Conservation (phyloP, 1,139 yeast genomes). For the Geotrichum cucujoidarum region DNA sequence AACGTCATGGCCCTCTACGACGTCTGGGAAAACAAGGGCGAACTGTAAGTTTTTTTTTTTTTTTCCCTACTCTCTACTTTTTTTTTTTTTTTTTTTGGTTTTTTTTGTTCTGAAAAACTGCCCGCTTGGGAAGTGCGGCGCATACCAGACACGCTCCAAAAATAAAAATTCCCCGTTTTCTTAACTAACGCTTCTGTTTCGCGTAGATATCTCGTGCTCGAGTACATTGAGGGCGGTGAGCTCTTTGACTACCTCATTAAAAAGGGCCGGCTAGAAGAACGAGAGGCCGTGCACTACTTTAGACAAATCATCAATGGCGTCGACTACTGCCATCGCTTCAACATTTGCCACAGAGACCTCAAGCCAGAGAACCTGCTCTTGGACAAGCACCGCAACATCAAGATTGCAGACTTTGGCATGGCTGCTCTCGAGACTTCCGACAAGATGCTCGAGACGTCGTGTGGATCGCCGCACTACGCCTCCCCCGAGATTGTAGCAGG, state of each 20-base stretch:
- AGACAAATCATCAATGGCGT: slow-evolving; percentile 91
- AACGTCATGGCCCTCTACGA: slow-evolving; percentile 94
- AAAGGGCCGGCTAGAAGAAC: slow-evolving; percentile 81
- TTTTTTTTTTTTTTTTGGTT: neutral
- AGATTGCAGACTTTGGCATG: slow-evolving; percentile 98
- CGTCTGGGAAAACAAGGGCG: slow-evolving; percentile 97
- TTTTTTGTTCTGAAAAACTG: neutral
- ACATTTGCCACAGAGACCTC: slow-evolving; percentile 86
- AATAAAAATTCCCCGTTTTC: neutral
- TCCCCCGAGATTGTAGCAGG: slow-evolving; percentile 98
- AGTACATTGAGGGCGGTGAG: slow-evolving; percentile 97
- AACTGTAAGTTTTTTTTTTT: slow-evolving; percentile 44
- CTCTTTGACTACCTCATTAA: slow-evolving; percentile 86
- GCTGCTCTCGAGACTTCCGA: slow-evolving; percentile 90
- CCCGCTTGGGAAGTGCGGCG: neutral
- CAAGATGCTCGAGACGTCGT: slow-evolving; percentile 81
- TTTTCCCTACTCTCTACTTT: neutral
- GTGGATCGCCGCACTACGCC: slow-evolving; percentile 98
- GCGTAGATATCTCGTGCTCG: slow-evolving; percentile 67
- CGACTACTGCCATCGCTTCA: slow-evolving; percentile 86
- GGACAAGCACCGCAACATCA: slow-evolving; percentile 82
- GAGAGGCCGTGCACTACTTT: slow-evolving; percentile 84
- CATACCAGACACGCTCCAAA: neutral
- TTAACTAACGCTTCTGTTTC: neutral
- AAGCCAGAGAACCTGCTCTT: slow-evolving; percentile 90